Base-by-base conservation (phyloP, 768 basidiomycete species). In the Hygrocybe coccinea region DNA sequence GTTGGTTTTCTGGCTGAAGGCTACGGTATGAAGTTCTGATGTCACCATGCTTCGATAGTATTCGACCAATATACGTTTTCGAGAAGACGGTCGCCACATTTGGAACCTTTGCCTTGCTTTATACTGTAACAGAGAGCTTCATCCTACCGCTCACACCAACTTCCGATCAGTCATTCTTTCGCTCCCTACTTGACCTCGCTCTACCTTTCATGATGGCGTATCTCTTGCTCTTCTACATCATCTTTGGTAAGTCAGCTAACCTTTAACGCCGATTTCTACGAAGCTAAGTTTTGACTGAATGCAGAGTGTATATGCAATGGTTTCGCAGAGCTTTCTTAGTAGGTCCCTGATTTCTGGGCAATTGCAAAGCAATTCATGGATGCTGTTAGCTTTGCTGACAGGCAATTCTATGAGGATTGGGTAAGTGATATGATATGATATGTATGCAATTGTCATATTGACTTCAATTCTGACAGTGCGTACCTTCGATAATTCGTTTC, bases 371-470 rank as follows among this genome's bases (percentile, higher is more conserved):
- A 9, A 50, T 47, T 21, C n/a, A 15, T 49, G 35, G 12, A 49
- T 45, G 37, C 55, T 21, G 55, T 41, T 59, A 92, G 91, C 67
- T 99, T 99, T 65, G 91, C 92, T n/a, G 95, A 99, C 67, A 79
- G 95, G 45, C 88, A 92, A 61, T 99, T 98, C 70, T 99, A 98
- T 67, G 91, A 94, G 71, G 95, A 97, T 68, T 97, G 95, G 91
- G 87, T 87, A 69, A 24, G 74, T 65, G 29, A 45, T 34, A 8
- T 29, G 29, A 45, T 34, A 8, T 29, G 29, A 3, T 54, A n/a
- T 25, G 29, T 25, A 10, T 56, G 59, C 39, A 39, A 58, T 52
- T 33, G 21, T 47, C 15, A 47, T 25, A 3, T 52, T 6, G 29
- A 29, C 53, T 51, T 3, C 6, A 7, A 22, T 22, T 21, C 24